Base-by-base conservation (phyloP, 2,329 filamentous ascomycete genomes). In the Xylariaceae sp. region DNA sequence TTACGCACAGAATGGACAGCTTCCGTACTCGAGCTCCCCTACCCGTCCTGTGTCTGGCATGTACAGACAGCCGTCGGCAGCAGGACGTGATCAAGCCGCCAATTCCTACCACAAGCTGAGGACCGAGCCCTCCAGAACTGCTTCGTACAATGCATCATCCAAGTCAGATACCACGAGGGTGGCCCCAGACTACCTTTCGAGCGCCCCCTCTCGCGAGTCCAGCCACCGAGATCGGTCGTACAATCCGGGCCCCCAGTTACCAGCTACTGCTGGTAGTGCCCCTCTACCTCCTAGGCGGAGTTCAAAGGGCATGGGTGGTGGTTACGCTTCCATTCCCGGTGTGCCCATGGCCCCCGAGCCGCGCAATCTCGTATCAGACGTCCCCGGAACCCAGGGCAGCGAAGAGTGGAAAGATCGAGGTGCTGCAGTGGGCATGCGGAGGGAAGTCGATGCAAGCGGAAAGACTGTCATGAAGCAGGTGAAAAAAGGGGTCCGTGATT, bases 401-500 rank as follows among this genome's bases (percentile, higher is more conserved):
- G 90, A 95, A 49, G 90, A 96, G 43, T 96, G 92, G 92, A 86
- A 94, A 60, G 90, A 98, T 26, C 80, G 82, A 40, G 92, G 92
- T 27, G 90, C 92, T n/a, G 88, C 90, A 2, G 78, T 93, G 18
- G 80, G 80, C 13, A 72, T 89, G 33, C 76, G 83, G 37, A 80
- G 86, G 55, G 89, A 95, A 54, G 72, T 88, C 17, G 92, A 96
- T 58, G 76, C 83, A 19, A 85, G 80, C 45, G 92, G 92, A 14
- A 83, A 86, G 46, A 78, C 85, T 3, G 72, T 94, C 7, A 72
- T 87, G 42, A 80, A 86, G 41, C 80, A 85, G 38, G 81, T 96
- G 34, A 96, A 96, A 60, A 98, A 98, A 57, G 92, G 92, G 2
- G 92, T 98, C 28, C 85, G 92, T 46, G 92, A 98, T 63, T 98